Percentiles rank a stretch among this genome's conserved stretches.
These are phyloP conservation scores for Vaccinium macrocarpon DNA, from an alignment of 148 eudicot genomes.

Conservation along the genomic window DNA sequence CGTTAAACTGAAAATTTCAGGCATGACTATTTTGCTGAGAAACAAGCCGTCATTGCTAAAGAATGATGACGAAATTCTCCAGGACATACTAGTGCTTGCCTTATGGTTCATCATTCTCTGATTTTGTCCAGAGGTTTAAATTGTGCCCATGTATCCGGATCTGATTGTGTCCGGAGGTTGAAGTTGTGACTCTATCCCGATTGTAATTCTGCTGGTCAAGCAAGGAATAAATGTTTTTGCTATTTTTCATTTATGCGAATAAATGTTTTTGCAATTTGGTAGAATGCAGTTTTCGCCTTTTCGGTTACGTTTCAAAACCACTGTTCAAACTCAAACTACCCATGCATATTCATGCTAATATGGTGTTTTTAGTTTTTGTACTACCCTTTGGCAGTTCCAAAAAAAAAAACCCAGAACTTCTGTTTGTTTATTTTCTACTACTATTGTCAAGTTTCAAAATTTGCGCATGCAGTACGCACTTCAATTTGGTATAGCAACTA, in stretches of 20 bases:
- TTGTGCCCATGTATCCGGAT: neutral
- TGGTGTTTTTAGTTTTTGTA: too few relatives aligned
- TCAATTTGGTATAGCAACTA: too few relatives aligned
- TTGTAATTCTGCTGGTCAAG: neutral
- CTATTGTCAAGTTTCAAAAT: too few relatives aligned
- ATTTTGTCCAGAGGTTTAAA: neutral
- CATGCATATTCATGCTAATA: too few relatives aligned
- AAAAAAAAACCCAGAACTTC: too few relatives aligned
- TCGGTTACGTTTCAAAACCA: too few relatives aligned
- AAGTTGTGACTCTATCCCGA: neutral
- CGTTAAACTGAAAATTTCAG: constrained; percentile 26
- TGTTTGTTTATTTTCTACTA: too few relatives aligned
- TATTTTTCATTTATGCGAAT: neutral
- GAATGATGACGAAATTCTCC: constrained; percentile 50
- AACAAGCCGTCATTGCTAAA: constrained; percentile 51
- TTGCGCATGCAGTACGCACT: too few relatives aligned
- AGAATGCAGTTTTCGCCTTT: too few relatives aligned
- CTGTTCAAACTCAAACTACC: too few relatives aligned
- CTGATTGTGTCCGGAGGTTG: neutral
- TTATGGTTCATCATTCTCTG: neutral
- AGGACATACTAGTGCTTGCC: neutral
- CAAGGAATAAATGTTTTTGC: neutral
- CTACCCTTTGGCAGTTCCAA: too few relatives aligned
- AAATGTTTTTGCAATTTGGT: too few relatives aligned
- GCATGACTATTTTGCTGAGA: constrained; percentile 59